These are phyloP conservation scores for Arthrobotrys sinensis DNA, from an alignment of 2,329 filamentous ascomycete species.

Conservation along the genomic window DNA sequence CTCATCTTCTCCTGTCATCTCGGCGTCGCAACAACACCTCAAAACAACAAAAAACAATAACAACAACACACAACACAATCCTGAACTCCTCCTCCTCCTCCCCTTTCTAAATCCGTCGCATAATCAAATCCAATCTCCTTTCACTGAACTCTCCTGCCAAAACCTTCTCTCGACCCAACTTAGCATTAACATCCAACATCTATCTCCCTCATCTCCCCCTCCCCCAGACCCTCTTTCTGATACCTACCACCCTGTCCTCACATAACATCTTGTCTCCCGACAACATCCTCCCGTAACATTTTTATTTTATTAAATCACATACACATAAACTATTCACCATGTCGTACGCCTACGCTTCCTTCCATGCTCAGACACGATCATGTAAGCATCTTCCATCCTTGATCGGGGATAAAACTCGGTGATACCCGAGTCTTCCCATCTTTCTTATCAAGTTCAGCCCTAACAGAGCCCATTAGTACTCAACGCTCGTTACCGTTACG, in stretches of 20 bases:
- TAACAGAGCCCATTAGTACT: conserved; percentile 82
- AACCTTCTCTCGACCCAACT: conserved; percentile 57
- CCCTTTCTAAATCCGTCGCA: conserved; percentile 60
- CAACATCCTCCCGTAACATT: conserved; percentile 20
- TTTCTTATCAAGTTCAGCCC: conserved; percentile 74
- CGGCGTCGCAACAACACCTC: conserved; percentile 60
- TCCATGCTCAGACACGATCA: conserved; percentile 60
- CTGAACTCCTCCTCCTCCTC: conserved; percentile 30
- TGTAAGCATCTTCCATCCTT: conserved; percentile 62
- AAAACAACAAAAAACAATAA: conserved; percentile 33
- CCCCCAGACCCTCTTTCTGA: conserved; percentile 27
- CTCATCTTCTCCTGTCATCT: conserved; percentile 61
- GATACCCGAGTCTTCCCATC: conserved; percentile 61
- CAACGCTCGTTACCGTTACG: conserved; percentile 88
- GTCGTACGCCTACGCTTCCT: conserved; percentile 64
- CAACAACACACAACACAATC: conserved; percentile 31
- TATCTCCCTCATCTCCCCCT: conserved; percentile 34
- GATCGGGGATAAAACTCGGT: conserved; percentile 29
- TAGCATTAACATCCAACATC: conserved; percentile 41
- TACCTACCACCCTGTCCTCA: conserved; percentile 23
- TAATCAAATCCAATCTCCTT: conserved; percentile 57
- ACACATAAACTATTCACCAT: conserved; percentile 52
- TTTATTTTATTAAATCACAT: conserved; percentile 4
- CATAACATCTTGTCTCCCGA: conserved; percentile 1
- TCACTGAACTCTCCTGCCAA: conserved; percentile 63